Conservation (phyloP, 805 yeast genomes). For the Spathaspora gorwiae region DNA sequence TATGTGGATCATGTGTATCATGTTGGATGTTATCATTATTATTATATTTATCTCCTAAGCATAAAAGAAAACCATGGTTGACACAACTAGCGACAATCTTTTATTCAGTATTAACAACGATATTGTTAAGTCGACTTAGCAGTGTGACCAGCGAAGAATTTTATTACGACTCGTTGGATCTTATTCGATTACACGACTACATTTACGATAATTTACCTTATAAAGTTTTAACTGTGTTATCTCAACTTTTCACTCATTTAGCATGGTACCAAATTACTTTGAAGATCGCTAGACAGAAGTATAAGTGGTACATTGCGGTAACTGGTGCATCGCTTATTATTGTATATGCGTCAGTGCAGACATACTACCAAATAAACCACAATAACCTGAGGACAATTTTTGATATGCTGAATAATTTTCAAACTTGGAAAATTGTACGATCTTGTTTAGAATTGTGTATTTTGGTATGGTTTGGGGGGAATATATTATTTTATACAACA, state of each 20-base stretch:
- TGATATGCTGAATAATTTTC: background rate
- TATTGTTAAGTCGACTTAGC: conserved; percentile 45
- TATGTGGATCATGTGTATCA: conserved; percentile 52
- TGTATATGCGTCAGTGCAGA: conserved; percentile 15
- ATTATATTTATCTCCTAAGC: conserved; percentile 45
- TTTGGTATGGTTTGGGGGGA: conserved; percentile 25
- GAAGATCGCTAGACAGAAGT: conserved; percentile 25
- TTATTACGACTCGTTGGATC: conserved; percentile 48
- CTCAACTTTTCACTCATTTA: conserved; percentile 43
- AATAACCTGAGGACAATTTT: conserved; percentile 3
- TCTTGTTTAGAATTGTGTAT: conserved; percentile 24
- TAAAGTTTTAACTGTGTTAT: conserved; percentile 36
- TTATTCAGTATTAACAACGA: conserved; percentile 51
- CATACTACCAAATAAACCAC: conserved; percentile 10
- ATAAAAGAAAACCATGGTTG: conserved; percentile 52
- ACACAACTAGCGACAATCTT: conserved; percentile 56
- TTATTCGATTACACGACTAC: conserved; percentile 31
- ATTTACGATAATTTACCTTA: conserved; percentile 36
- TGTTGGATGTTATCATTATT: conserved; percentile 69
- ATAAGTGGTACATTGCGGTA: conserved; percentile 22
- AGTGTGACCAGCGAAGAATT: conserved; percentile 48
- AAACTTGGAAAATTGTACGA: conserved; percentile 23
- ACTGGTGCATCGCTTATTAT: conserved; percentile 28
- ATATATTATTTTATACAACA: conserved; percentile 36
- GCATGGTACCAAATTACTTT: conserved; percentile 53